These are phyloP conservation scores for Penicillium digitatum DNA, from an alignment of 2,329 filamentous ascomycete genomes.

Conservation along the genomic window DNA sequence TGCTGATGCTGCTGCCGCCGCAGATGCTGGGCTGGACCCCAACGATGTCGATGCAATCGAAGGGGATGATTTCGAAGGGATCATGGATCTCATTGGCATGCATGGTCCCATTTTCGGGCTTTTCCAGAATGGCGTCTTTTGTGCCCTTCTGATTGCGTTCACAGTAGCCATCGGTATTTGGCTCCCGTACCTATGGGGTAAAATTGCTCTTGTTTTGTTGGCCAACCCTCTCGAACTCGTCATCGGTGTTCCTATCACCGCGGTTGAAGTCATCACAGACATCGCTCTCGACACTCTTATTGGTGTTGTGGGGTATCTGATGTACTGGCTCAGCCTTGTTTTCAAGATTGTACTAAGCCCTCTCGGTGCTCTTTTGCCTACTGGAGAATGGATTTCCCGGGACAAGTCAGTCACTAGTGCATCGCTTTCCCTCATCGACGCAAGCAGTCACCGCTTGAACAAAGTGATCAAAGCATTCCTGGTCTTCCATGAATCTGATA, in stretches of 20 bases:
- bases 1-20: constrained; percentile 23
- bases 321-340: constrained; percentile 39
- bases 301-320: constrained; percentile 56
- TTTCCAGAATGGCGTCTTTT: constrained; percentile 93
- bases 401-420: constrained; percentile 39
- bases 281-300: constrained; percentile 71
- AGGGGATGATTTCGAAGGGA: constrained; percentile 90
- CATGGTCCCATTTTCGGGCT: constrained; percentile 85
- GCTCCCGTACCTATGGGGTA: constrained; percentile 86
- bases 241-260: constrained; percentile 65
- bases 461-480: constrained; percentile 40
- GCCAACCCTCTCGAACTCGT: constrained; percentile 70
- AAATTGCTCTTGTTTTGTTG: constrained; percentile 72
- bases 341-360: constrained; percentile 34
- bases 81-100: constrained; percentile 95
- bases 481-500: constrained; percentile 53
- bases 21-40: constrained; percentile 61
- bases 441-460: constrained; percentile 39
- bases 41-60: constrained; percentile 55
- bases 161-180: constrained; percentile 84
- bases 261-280: constrained; percentile 70
- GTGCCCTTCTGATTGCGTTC: constrained; percentile 79
- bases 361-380: constrained; percentile 33
- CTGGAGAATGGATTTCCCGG: constrained; percentile 34
- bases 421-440: constrained; percentile 42